These are phyloP conservation scores for Cercospora sesami DNA, from an alignment of 2,329 filamentous ascomycete species.

Conservation along the genomic window DNA sequence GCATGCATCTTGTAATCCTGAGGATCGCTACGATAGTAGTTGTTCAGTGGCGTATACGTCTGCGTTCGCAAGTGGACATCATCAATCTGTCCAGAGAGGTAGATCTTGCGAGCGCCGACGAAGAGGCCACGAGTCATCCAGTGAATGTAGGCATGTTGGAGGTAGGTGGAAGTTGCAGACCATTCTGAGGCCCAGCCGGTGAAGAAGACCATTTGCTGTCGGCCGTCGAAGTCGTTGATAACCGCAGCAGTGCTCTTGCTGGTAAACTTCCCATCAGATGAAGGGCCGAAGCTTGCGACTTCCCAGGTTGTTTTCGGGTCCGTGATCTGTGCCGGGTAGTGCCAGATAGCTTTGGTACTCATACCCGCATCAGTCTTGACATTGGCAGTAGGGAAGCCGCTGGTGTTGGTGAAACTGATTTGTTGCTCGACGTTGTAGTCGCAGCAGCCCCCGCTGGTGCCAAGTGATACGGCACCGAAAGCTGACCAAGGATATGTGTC, in stretches of 20 bases:
- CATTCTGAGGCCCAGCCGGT: constrained; percentile 17
- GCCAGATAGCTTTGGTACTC: constrained; percentile 15
- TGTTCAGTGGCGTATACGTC: constrained; percentile 8
- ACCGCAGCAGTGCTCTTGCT: constrained; percentile 10
- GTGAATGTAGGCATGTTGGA: constrained; percentile 17
- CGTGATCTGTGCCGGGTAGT: constrained; percentile 12
- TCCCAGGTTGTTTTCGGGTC: constrained; percentile 14
- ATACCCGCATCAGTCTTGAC: constrained; percentile 9
- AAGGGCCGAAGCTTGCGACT: constrained; percentile 7
- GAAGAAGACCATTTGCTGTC: constrained; percentile 19
- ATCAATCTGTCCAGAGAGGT: constrained; percentile 11
- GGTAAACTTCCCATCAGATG: background rate
- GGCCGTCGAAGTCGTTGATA: constrained; percentile 15
- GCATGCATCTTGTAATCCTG: constrained; percentile 14
- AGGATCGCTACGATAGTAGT: constrained; percentile 12
- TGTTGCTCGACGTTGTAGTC: constrained; percentile 12
- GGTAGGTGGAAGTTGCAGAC: constrained; percentile 10
- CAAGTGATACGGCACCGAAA: constrained; percentile 10
- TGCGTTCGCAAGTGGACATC: constrained; percentile 15
- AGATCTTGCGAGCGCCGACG: constrained; percentile 13
- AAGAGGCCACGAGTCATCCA: constrained; percentile 18
- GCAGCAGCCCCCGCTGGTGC: constrained; percentile 12
- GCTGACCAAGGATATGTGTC: constrained; percentile 17
- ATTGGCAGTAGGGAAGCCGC: constrained; percentile 6
- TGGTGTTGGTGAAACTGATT: constrained; percentile 16